Base-by-base conservation (phyloP, 495 filamentous ascomycete genomes). In the Pseudomonodictys pantanalensis region DNA sequence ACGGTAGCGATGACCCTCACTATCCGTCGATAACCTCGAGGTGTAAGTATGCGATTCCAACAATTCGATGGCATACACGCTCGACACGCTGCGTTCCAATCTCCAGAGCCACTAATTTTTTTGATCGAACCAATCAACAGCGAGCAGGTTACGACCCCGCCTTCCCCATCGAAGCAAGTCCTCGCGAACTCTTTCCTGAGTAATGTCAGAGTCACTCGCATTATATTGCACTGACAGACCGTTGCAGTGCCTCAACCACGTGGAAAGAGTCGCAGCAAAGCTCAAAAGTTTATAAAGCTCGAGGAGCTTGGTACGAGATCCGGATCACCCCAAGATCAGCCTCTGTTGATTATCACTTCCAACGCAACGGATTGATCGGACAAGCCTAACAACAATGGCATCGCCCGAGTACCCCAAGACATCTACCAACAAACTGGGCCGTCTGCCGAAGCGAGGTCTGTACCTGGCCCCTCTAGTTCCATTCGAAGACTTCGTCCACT, bases 91-190 rank as follows among this genome's bases (percentile, higher is more conserved):
- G 15, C 12, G 20, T 41, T 18, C 3, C 3, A 3, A 41, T 5
- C 20, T 5, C 20, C 15, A 3, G 4, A 41, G 12, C 12, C 38
- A 15, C 20, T 41, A 41, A 5, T 41, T 18, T 15, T 5, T 15
- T 41, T 15, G 8, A 12, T 38, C 8, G 38, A 46, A 24, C 56
- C 56, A 59, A 59, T 59, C 47, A 59, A 15, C 5, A 42, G 6
- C 25, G 9, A 15, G 10, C 11, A 7, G 10, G 28, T 52, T 46
- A 24, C 17, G 45, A 46, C 56, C 56, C 56, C 56, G 46, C 56
- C n/a, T 43, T 45, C 26, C 56, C 43, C 3, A n/a, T 52, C 28
- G 0, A 2, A 39, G 55, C 29, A 58, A 41, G 55, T 58, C n/a
- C 55, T 25, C 28, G 30, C 55, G 55, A 56, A 11, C 2, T 25